These are phyloP conservation scores for Fusarium sp. DNA, from an alignment of 2,329 filamentous ascomycete species.

Conservation along the genomic window DNA sequence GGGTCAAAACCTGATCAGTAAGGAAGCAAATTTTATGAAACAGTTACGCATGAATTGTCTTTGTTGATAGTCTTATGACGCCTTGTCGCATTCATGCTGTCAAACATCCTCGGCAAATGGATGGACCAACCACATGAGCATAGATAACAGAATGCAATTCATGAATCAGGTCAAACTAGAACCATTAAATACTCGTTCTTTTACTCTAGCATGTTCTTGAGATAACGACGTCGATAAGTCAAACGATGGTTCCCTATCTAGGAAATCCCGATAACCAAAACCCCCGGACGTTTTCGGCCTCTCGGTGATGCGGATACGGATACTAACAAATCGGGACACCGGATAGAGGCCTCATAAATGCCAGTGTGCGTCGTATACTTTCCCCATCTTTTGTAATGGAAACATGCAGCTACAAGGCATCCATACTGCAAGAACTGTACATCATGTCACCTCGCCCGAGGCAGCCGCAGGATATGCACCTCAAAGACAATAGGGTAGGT, in stretches of 20 bases:
- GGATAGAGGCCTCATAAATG: not conserved
- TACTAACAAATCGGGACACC: conserved; percentile 3
- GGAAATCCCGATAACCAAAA: conserved; percentile 26
- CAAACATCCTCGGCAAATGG: conserved; percentile 19
- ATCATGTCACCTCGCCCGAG: not conserved
- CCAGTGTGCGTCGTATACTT: not conserved
- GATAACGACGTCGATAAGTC: conserved; percentile 8
- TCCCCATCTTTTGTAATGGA: not conserved
- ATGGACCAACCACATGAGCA: not conserved
- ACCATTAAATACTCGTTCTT: not conserved
- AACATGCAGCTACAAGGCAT: not conserved
- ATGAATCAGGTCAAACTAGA: not conserved
- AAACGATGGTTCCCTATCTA: conserved; percentile 14
- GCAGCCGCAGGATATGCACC: not conserved
- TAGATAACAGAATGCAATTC: not conserved
- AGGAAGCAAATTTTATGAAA: conserved; percentile 3
- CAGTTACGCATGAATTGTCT: conserved; percentile 6
- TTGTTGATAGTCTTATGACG: conserved; percentile 2
- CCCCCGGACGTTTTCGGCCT: conserved; percentile 22
- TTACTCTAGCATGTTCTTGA: not conserved
- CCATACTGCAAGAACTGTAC: not conserved
- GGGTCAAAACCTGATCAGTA: not conserved
- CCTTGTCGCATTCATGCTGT: not conserved
- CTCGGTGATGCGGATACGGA: conserved; percentile 11
- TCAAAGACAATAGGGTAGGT: not conserved